Conservation (phyloP, 2,329 filamentous ascomycete species). For the Chaetomiaceae sp. region DNA sequence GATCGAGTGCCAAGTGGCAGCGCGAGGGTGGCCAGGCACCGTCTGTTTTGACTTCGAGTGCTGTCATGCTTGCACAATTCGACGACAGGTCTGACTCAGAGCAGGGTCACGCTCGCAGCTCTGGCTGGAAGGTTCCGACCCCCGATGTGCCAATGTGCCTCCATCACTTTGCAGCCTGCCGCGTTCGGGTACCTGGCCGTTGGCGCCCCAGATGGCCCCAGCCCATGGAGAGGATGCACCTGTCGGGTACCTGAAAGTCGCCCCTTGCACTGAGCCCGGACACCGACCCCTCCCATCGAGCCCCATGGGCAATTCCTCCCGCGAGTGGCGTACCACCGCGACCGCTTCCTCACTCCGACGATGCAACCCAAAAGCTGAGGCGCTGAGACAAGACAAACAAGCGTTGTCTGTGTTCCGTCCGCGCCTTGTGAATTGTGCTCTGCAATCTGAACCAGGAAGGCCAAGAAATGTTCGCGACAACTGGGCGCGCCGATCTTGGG, state of each 20-base stretch:
- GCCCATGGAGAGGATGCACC: background rate
- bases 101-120: background rate
- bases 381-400: background rate
- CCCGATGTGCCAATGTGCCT: background rate
- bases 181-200: slow-evolving; percentile 15
- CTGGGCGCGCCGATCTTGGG: too few relatives aligned
- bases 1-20: too few relatives aligned
- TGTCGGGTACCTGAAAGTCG: slow-evolving; percentile 19
- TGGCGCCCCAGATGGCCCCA: slow-evolving; percentile 17
- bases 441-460: too few relatives aligned
- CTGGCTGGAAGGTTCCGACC: too few relatives aligned
- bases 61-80: too few relatives aligned
- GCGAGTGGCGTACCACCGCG: background rate
- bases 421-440: too few relatives aligned
- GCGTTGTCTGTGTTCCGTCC: background rate
- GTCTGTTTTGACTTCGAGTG: slow-evolving; percentile 15
- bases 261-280: slow-evolving; percentile 1
- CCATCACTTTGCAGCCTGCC: slow-evolving; percentile 5
- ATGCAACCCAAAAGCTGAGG: background rate
- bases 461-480: too few relatives aligned
- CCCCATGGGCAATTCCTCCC: slow-evolving; percentile 1
- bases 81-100: too few relatives aligned
- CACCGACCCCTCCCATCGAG: background rate
- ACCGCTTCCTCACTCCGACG: background rate
- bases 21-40: too few relatives aligned